Base-by-base conservation (phyloP, 306 rosid genomes). In the Calophaca sinica region DNA sequence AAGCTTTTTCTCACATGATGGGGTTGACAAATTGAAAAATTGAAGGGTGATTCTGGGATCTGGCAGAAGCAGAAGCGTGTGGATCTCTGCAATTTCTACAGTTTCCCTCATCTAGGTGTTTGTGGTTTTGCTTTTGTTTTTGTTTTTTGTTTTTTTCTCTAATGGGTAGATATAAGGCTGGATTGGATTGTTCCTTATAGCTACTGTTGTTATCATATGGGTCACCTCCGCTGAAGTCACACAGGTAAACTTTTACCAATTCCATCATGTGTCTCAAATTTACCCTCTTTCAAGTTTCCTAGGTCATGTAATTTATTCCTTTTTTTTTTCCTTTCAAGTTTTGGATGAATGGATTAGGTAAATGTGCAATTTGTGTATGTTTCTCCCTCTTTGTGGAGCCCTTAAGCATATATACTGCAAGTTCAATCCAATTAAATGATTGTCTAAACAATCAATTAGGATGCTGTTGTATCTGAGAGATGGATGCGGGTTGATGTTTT, bases 211-310 rank as follows among this genome's bases (percentile, higher is more conserved):
- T 65, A 61, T 96, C 72, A 96, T 92, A 49, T 96, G 99, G 99
- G 98, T 94, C 14, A 79, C 87, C 80, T 94, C 99, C 13, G 96
- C 99, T 32, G 99, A 94, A 86, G 97, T 94, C 45, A 94, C 99
- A 42, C 99, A 96, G 97, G 99, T 91, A 72, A 12, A 78, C 26
- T 20, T 20, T 20, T 20, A 20, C 26, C 26, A 20, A 20, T 20
- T 20, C 26, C 26, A 20, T 20, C 26, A 20, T 20, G 26, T 20
- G 26, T 20, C 26, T 20, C 26, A 20, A 20, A 20, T 20, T 20
- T 20, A 20, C 26, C 26, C 26, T 20, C 1, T 20, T 20, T 20
- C 26, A 20, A 20, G 26, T 20, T 20, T 20, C 26, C 26, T 20
- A 20, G 26, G 26, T 20, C 26, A 20, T 20, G 26, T 20, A 20